Base-by-base conservation (phyloP, 2,329 filamentous ascomycete species). In the Cylindrodendrum hubeiense region DNA sequence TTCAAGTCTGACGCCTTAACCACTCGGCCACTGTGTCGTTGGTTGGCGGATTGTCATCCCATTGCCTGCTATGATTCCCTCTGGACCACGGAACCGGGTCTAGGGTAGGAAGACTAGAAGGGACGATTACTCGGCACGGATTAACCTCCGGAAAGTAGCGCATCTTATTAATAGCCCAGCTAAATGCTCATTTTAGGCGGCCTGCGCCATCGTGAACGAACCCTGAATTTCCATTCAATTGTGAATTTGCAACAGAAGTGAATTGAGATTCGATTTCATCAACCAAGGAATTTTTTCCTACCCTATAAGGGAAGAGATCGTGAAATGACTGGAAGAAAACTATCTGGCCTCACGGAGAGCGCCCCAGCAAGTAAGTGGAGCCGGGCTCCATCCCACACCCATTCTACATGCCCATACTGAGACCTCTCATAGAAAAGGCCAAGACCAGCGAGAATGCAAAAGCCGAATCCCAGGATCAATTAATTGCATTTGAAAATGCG, bases 1-100 rank as follows among this genome's bases (percentile, higher is more conserved):
- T 50, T 50, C 47, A 50, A 50, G 47, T 50, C 47, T 50, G 47
- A 50, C 47, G 47, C 47, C 47, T 50, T 50, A 50, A 50, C 47
- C 47, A 50, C 47, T 50, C 47, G 47, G 47, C 47, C 47, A 50
- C 47, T 50, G 17, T 50, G 47, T 33, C 47, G 10, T 33, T n/a
- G 17, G 21, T 21, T 50, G 47, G 28, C 26, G 28, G 28, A 21
- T 13, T 5, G 0, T 30, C 2, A 19, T 33, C 17, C 28, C 17
- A 33, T 33, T 50, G 47, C 15, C 15, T 39, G 15, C 13, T 7
- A 39, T 39, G 5, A 39, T 39, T n/a, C 34, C 5, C 34, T n/a
- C 34, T 10, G 28, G 28, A 8, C 28, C 28, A 8, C 12, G 28
- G 8, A 10, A 30, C 8, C 12, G 12, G 28, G 8, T 30, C 28